phyloP scores from a whole-genome alignment of 306 rosid species.

The Ceratonia siliqua region DNA sequence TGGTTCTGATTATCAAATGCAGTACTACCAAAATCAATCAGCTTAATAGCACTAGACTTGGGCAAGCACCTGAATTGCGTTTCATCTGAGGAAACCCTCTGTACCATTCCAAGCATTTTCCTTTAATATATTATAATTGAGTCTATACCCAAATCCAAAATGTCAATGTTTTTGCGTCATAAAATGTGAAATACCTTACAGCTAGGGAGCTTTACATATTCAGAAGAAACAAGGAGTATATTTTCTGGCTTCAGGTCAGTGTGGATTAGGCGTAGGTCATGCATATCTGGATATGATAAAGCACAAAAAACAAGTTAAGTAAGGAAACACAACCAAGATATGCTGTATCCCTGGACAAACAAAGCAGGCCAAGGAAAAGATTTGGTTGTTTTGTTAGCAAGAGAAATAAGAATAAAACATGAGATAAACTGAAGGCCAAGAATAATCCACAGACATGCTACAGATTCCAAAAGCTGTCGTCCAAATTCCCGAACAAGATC shows the following conservation, averaged over 20 bases:
- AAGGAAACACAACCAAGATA: conserved; percentile 35
- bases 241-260: conserved; percentile 99
- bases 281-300: conserved; percentile 82
- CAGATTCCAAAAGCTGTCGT: conserved; percentile 99
- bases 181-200: conserved; percentile 70
- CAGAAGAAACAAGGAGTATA: conserved; percentile 95
- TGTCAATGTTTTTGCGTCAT: conserved; percentile 29
- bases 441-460: conserved; percentile 95
- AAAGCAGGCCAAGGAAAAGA: conserved; percentile 45
- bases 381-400: conserved; percentile 41
- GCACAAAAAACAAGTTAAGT: conserved; percentile 40
- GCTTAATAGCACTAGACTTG: conserved; percentile 99
- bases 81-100: conserved; percentile 83
- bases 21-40: conserved; percentile 99
- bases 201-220: conserved; percentile 82
- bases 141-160: conserved; percentile 41
- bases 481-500: conserved; percentile 99
- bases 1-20: conserved; percentile 83
- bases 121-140: conserved; percentile 41
- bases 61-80: conserved; percentile 89
- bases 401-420: conserved; percentile 36
- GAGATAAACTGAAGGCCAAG: conserved; percentile 61
- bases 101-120: conserved; percentile 67
- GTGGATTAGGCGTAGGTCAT: conserved; percentile 82
- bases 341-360: conserved; percentile 48